These are phyloP conservation scores for Colletotrichum karsti DNA, from an alignment of 2,329 filamentous ascomycete genomes.

Conservation along the genomic window DNA sequence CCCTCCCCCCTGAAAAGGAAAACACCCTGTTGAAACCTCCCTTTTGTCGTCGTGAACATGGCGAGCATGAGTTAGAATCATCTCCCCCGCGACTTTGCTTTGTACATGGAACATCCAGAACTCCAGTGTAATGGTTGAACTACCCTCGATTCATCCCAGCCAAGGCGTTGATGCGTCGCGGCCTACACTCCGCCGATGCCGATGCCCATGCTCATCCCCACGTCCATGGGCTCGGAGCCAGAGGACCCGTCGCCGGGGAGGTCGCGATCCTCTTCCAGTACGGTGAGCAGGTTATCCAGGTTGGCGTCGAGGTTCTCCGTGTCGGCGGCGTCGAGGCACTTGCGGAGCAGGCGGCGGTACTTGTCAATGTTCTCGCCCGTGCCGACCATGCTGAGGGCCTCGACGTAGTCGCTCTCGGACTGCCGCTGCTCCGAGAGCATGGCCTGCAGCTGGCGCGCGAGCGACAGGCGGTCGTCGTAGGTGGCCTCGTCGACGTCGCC, in stretches of 20 bases:
- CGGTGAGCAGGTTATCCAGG: conserved; percentile 66
- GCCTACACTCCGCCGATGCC: conserved; percentile 23
- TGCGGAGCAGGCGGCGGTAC: conserved; percentile 75
- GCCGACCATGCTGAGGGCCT: conserved; percentile 73
- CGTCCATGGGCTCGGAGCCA: conserved; percentile 36
- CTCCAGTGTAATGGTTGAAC: not conserved
- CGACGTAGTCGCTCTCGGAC: conserved; percentile 73
- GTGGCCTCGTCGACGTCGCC: conserved; percentile 53
- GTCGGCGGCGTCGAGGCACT: conserved; percentile 73
- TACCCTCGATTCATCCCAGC: too few relatives aligned
- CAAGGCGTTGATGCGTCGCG: not conserved
- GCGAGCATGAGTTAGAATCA: not conserved
- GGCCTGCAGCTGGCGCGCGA: conserved; percentile 66
- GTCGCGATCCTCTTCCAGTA: conserved; percentile 71
- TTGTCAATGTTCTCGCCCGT: conserved; percentile 78
- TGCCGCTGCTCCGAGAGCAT: conserved; percentile 67
- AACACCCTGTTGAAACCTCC: not conserved
- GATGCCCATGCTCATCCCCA: conserved; percentile 30
- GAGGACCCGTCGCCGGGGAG: conserved; percentile 46
- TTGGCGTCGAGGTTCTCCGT: conserved; percentile 74
- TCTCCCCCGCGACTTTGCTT: not conserved
- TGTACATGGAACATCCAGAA: conserved; percentile 9
- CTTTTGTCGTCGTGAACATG: not conserved
- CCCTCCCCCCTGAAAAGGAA: not conserved
- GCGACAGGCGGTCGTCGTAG: conserved; percentile 62